phyloP scores from a whole-genome alignment of 23 red algal genomes.

The Gracilaria caudata region DNA sequence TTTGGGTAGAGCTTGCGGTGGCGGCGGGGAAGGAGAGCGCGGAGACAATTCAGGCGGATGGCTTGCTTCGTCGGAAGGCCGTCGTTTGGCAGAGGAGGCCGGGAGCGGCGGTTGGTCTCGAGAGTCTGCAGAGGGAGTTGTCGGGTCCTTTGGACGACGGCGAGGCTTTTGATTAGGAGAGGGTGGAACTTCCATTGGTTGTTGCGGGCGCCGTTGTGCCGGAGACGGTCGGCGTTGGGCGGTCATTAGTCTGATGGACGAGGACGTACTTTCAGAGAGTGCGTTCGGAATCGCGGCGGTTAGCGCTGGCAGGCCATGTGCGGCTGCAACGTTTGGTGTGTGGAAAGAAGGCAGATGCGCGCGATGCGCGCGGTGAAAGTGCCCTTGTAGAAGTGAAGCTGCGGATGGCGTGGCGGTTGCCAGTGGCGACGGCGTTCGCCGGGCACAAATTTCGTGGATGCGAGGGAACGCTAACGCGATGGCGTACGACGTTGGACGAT shows the following conservation, averaged over 20 bases:
- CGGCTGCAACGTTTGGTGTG: background rate
- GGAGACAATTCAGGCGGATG: background rate
- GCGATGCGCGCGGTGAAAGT: background rate
- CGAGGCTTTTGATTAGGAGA: background rate
- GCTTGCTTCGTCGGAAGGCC: constrained; percentile 10
- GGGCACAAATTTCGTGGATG: no score
- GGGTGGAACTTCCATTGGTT: background rate
- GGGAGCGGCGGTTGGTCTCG: background rate
- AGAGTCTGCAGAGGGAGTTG: background rate
- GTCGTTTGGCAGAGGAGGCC: background rate
- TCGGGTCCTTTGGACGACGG: background rate
- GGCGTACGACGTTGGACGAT: no score
- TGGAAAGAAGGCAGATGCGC: background rate
- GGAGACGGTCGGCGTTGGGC: constrained; percentile 2
- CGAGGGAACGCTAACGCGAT: no score
- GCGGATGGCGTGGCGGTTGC: background rate
- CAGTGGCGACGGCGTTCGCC: no score
- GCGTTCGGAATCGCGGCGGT: background rate
- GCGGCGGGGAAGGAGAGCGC: background rate
- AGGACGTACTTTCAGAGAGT: background rate
- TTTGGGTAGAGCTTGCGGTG: background rate
- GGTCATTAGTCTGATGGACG: background rate
- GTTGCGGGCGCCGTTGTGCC: background rate
- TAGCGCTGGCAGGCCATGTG: background rate
- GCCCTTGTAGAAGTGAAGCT: no score